These are phyloP conservation scores for Gnaphalium uliginosum DNA, from an alignment of 129 eudicot species.

Conservation along the genomic window DNA sequence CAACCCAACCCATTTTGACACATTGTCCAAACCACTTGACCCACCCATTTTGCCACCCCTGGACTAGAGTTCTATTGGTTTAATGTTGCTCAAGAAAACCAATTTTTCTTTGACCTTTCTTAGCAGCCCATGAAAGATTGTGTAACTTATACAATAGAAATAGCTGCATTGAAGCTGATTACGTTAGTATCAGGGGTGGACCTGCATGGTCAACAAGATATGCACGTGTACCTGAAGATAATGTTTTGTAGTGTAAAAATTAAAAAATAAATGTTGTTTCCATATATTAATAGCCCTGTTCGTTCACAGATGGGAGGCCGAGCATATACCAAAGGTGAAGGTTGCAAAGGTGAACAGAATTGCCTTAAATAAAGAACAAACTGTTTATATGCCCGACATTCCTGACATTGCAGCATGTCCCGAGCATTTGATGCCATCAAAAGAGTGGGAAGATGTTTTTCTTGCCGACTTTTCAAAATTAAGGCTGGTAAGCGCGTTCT, in stretches of 20 bases:
- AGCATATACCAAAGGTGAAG: constrained; percentile 70
- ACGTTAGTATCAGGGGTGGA: neutral
- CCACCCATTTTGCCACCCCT: neutral
- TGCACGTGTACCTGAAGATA: neutral
- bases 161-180: neutral
- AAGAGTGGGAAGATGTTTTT: constrained; percentile 81
- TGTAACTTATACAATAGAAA: too few species aligned
- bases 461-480: constrained; percentile 83
- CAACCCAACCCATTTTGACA: neutral
- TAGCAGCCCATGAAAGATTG: too few species aligned
- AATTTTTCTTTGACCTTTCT: too few species aligned
- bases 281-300: neutral
- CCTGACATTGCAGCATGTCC: constrained; percentile 84
- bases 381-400: constrained; percentile 80
- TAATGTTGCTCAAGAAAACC: too few species aligned
- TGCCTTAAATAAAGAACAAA: constrained; percentile 65
- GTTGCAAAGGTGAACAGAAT: constrained; percentile 59
- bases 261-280: neutral
- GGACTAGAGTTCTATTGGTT: neutral
- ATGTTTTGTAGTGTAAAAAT: neutral
- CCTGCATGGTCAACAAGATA: too few species aligned
- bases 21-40: neutral
- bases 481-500: constrained; percentile 55
- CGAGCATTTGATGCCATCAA: constrained; percentile 67
- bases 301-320: constrained; percentile 78